Conservation (phyloP, 1,139 yeast genomes). For the Blastobotrys ciferrii region DNA sequence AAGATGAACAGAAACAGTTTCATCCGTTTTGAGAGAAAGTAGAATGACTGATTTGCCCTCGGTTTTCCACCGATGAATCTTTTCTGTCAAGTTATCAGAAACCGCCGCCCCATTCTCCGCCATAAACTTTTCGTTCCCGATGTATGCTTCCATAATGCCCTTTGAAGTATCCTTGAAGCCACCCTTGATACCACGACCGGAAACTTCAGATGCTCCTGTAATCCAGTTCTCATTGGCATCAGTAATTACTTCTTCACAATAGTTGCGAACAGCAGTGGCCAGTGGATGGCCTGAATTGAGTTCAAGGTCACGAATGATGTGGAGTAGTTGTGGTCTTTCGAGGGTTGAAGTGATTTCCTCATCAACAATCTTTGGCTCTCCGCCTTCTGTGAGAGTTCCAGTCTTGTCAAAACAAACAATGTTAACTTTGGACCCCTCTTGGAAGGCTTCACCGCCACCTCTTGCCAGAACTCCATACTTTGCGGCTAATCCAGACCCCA, state of each 20-base stretch:
- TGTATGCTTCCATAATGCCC: conserved; percentile 41
- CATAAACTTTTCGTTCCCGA: conserved; percentile 65
- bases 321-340: conserved; percentile 35
- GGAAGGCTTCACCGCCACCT: conserved; percentile 83
- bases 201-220: conserved; percentile 40
- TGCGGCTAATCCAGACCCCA: conserved; percentile 87
- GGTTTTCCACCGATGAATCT: conserved; percentile 53
- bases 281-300: conserved; percentile 68
- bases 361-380: conserved; percentile 55
- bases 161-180: conserved; percentile 31
- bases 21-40: conserved; percentile 46
- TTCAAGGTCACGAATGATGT: conserved; percentile 60
- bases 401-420: conserved; percentile 78
- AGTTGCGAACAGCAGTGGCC: conserved; percentile 55
- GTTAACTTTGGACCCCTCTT: conserved; percentile 64
- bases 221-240: conserved; percentile 13
- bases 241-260: conserved; percentile 35
- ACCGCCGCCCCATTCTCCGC: conserved; percentile 44
- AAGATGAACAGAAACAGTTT: conserved; percentile 43
- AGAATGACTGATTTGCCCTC: conserved; percentile 64
- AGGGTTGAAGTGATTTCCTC: conserved; percentile 34
- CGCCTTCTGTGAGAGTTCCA: conserved; percentile 65
- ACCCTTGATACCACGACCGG: conserved; percentile 62
- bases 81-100: conserved; percentile 32
- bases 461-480: conserved; percentile 70